Conservation (phyloP, 2,329 filamentous ascomycete genomes). For the Nemania abortiva region DNA sequence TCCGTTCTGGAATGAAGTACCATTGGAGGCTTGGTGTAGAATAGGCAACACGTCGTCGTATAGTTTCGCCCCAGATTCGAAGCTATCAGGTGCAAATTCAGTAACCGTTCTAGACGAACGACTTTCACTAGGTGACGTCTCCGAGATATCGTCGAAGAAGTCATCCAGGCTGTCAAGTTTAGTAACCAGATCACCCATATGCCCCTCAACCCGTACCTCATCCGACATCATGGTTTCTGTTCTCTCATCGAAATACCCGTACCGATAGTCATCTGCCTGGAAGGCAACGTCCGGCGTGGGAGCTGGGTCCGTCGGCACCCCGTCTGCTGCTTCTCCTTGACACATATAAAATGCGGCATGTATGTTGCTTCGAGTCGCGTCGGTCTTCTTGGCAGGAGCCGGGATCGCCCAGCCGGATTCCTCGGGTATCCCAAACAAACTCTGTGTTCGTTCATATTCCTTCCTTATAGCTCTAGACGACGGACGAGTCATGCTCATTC, state of each 20-base stretch:
- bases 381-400: constrained; percentile 89
- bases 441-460: constrained; percentile 94
- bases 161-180: constrained; percentile 84
- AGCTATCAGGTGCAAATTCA: constrained; percentile 73
- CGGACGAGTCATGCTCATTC: constrained; percentile 97
- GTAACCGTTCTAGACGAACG: constrained; percentile 73
- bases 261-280: constrained; percentile 87
- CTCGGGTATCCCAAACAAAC: constrained; percentile 95
- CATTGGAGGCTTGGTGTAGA: constrained; percentile 84
- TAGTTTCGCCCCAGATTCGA: constrained; percentile 81
- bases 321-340: constrained; percentile 72
- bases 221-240: constrained; percentile 95
- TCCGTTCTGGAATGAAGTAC: constrained; percentile 87
- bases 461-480: constrained; percentile 89
- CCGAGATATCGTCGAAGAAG: constrained; percentile 79
- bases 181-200: constrained; percentile 84
- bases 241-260: constrained; percentile 83
- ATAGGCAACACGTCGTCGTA: constrained; percentile 96
- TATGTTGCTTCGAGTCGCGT: constrained; percentile 88
- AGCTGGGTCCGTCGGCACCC: constrained; percentile 67
- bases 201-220: constrained; percentile 76
- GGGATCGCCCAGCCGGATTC: constrained; percentile 97
- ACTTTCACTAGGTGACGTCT: constrained; percentile 71
- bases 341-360: constrained; percentile 97
- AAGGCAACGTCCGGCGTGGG: constrained; percentile 92